These are phyloP conservation scores for Boletus coccyginus DNA, from an alignment of 768 basidiomycete species.

Conservation along the genomic window DNA sequence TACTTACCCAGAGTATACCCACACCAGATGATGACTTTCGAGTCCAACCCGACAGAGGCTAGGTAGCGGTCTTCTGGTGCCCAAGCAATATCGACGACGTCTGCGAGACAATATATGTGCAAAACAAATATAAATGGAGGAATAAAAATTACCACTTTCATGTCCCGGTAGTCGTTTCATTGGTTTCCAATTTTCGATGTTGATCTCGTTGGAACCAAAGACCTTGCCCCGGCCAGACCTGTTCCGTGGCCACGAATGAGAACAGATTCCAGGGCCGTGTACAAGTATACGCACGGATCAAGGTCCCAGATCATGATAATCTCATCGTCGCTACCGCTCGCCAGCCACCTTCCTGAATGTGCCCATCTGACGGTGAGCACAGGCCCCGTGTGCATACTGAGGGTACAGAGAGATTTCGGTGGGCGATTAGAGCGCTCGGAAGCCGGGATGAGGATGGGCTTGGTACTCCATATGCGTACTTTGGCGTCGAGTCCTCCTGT, in stretches of 20 bases:
- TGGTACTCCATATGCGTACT: constrained; percentile 96
- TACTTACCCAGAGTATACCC: constrained; percentile 80
- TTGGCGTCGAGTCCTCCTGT: constrained; percentile 96
- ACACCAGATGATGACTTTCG: constrained; percentile 90
- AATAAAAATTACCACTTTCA: constrained; percentile 73
- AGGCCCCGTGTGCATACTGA: constrained; percentile 91
- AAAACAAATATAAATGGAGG: not conserved
- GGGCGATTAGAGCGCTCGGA: constrained; percentile 66
- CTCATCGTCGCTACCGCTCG: constrained; percentile 94
- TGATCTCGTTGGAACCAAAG: constrained; percentile 94
- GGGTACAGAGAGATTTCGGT: constrained; percentile 85
- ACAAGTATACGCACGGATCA: constrained; percentile 68
- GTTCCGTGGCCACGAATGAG: constrained; percentile 9
- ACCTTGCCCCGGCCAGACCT: constrained; percentile 82
- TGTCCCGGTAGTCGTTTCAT: constrained; percentile 90
- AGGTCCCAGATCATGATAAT: constrained; percentile 97
- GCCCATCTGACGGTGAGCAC: constrained; percentile 93
- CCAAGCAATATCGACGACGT: constrained; percentile 96
- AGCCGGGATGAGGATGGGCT: constrained; percentile 80
- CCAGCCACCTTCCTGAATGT: constrained; percentile 88
- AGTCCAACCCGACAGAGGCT: constrained; percentile 92
- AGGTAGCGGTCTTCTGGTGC: constrained; percentile 88
- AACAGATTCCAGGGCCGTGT: not conserved
- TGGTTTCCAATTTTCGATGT: constrained; percentile 97
- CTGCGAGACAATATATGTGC: constrained; percentile 39